Base-by-base conservation (phyloP, 176 grass and related monocot species). In the Carex pumila region DNA sequence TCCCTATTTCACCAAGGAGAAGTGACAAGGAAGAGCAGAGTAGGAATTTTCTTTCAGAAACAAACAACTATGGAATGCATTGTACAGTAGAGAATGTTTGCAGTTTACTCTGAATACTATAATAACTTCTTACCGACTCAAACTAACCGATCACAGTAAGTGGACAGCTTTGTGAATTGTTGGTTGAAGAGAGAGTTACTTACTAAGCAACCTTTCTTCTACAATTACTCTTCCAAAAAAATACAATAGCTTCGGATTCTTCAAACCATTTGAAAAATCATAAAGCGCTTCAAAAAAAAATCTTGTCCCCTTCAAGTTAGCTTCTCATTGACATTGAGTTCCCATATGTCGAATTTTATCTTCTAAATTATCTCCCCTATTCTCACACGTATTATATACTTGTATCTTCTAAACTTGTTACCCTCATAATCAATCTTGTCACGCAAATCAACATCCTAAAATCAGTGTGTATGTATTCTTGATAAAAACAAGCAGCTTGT, bases 261-360 rank as follows among this genome's bases (percentile, higher is more conserved):
- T 87, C 84, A 73, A 78, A 87, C 49, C 56, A 76, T 90, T 86
- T 80, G 74, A 90, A 89, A 86, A 91, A 57, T 88, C 79, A 81
- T 19, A 87, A 86, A 90, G 86, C 79, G 91, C 91, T 97, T 98
- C 79, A 91, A 90, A 89, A 75, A 68, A 68, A 76, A 76, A 56
- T 12, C 41, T 76, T 54, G 72, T 76, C 86, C 85, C 64, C 90
- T 87, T 53, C 71, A 75, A 76, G 85, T 92, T 92, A 94, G 90
- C 94, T 97, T 97, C 92, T 94, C 91, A 94, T 84, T 78, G 82
- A 93, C 67, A 85, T 84, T 72, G 19, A 52, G n/a, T 52, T 52
- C 45, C 19, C 45, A 9, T 49, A 74, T 13, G 3, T 52, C 18
- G 45, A 52, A 52, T 29, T 74, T 13, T 52, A 74, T 74, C 71